Evolutionary conservation across 805 yeast genomes (phyloP), one percentile per base, ranked within the genome.

Genomic region (Spathaspora sp.): DNA sequence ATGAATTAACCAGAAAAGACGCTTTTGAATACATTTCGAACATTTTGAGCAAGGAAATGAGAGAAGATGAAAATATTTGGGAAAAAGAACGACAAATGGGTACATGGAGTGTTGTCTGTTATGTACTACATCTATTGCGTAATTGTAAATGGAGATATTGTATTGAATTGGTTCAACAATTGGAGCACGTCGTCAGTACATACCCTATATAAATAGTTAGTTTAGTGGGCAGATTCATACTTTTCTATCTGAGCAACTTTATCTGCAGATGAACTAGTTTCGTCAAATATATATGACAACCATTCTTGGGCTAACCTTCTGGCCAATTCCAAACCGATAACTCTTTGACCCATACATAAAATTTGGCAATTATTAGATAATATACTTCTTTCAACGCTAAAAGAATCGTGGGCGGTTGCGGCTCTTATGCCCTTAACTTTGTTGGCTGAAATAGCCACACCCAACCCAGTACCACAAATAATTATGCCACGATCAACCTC

Each of bases 391-490:
- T 76, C 80, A 18, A 76, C 79, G 42, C 75, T 67, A 63, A 75
- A 75, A 5, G 75, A 67, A 56, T 76, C 80, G 52, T 75, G 79
- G 3, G 79, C 80, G 19, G 80, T 76, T 9, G 72, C 79, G 1
- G 80, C 80, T 45, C 80, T 62, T 49, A 76, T 74, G 10, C 79
- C 79, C 2, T 65, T 58, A 18, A 76, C 80, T 56, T 76, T 76
- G 61, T 76, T 76, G 12, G 80, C 80, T 39, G 75, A 62, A 47
- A 76, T 67, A 12, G 79, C 78, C n/a, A 76, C 79, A 0, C 80
- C 80, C 35, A 76, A 63, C 1, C 80, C 80, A 8, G 80, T 76
- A 3, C 80, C 80, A 57, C 80, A 76, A 55, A 76, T 69, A 42
- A 76, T 60, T 28, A 76, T 67, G 10, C 73, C 81, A 20, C 81